Percentiles rank a stretch among this genome's conserved stretches.
Evolutionary conservation across 495 filamentous ascomycete genomes (phyloP).

Genomic region (Antarctomyces pellizariae): DNA sequence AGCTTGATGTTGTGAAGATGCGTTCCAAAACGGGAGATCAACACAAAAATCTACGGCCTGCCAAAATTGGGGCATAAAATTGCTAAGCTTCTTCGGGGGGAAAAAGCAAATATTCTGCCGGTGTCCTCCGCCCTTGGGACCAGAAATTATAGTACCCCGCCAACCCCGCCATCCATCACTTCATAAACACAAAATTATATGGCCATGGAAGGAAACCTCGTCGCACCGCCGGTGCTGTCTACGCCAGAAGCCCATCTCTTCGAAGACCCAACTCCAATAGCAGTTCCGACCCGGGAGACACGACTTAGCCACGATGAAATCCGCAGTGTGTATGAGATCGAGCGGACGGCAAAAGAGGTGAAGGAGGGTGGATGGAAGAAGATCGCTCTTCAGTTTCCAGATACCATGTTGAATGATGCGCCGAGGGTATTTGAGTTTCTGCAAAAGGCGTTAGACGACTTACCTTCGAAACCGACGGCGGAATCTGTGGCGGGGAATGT

Average conservation of each 20-base stretch:
- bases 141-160: too few species aligned
- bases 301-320: conserved; percentile 46
- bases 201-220: conserved; percentile 7
- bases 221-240: conserved; percentile 52
- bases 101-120: too few species aligned
- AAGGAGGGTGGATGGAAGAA: conserved; percentile 40
- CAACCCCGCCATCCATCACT: too few species aligned
- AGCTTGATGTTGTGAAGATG: too few species aligned
- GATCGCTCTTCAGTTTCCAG: conserved; percentile 85
- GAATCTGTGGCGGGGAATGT: conserved; percentile 7
- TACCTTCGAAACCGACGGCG: too few species aligned
- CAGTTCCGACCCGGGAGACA: conserved; percentile 15
- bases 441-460: conserved; percentile 28
- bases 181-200: too few species aligned
- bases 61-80: too few species aligned
- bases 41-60: too few species aligned
- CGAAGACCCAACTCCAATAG: conserved; percentile 26
- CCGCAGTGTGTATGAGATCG: conserved; percentile 61
- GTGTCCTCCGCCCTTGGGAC: too few species aligned
- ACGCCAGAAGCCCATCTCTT: conserved; percentile 69
- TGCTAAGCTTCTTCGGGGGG: too few species aligned
- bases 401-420: conserved; percentile 70
- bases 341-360: conserved; percentile 57
- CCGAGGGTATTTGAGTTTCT: conserved; percentile 56
- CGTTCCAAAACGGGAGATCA: too few species aligned